A percentile compares a stretch with the other conserved stretches of the same genome.
These are phyloP conservation scores for baker's yeast (Saccharomyces cerevisiae) DNA, from an alignment of 805 yeast species.

Conservation along the genomic window DNA sequence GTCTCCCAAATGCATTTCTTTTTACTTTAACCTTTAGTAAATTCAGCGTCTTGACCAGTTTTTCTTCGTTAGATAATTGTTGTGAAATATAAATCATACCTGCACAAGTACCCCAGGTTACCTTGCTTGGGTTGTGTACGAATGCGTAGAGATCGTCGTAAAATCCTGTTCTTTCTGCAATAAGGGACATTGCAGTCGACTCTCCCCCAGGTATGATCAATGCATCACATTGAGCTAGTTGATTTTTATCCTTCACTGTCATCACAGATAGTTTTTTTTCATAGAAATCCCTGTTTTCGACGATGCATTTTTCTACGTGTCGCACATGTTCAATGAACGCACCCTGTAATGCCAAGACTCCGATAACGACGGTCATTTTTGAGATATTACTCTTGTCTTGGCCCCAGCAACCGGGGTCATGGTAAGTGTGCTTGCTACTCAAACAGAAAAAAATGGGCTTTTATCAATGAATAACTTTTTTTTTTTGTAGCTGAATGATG, in stretches of 20 bases:
- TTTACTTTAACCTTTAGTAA: slow-evolving; percentile 56
- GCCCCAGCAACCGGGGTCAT: not conserved
- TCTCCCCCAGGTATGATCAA: slow-evolving; percentile 67
- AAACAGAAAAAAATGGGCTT: not conserved
- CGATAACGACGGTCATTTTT: slow-evolving; percentile 33
- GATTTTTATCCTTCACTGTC: slow-evolving; percentile 46
- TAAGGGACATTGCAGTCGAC: slow-evolving; percentile 58
- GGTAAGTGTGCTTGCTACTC: not conserved
- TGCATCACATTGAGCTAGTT: slow-evolving; percentile 46
- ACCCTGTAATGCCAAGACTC: slow-evolving; percentile 74
- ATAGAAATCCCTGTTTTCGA: slow-evolving; percentile 17
- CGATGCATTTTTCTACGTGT: slow-evolving; percentile 36
- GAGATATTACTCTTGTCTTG: too few species aligned
- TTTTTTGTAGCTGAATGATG: not conserved
- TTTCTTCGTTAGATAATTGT: slow-evolving; percentile 43
- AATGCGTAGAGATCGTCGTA: slow-evolving; percentile 45
- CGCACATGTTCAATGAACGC: slow-evolving; percentile 64
- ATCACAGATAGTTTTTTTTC: slow-evolving; percentile 27
- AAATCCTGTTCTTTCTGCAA: slow-evolving; percentile 58
- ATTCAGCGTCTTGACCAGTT: slow-evolving; percentile 50
- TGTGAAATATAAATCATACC: slow-evolving; percentile 63
- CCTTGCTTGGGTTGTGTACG: slow-evolving; percentile 40
- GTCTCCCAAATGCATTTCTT: slow-evolving; percentile 75
- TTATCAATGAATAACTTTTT: not conserved
- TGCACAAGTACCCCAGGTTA: slow-evolving; percentile 84